Evolutionary conservation across 768 basidiomycete species (phyloP).

Genomic region (Boletus insuetus): DNA sequence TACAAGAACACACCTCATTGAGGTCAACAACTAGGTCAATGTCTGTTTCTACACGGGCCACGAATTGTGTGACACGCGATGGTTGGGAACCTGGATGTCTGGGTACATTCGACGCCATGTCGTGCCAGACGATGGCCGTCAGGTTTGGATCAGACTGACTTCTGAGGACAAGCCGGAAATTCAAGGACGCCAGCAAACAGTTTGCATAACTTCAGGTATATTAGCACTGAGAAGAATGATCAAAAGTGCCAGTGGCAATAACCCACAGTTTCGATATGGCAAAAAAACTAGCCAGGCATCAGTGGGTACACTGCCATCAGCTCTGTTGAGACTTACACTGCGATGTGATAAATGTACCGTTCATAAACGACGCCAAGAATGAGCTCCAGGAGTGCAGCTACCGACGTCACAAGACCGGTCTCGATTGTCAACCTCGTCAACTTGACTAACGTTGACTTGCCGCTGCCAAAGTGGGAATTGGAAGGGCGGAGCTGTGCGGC

Average conservation of each 20-base stretch:
- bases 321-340: conserved; percentile 13
- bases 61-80: neutral
- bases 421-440: conserved; percentile 23
- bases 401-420: conserved; percentile 22
- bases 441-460: neutral
- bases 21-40: neutral
- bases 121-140: neutral
- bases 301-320: neutral
- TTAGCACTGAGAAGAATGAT: neutral
- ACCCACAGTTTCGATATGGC: conserved; percentile 15
- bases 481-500: conserved; percentile 12
- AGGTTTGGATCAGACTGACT: neutral
- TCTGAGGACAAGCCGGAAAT: conserved; percentile 5
- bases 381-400: conserved; percentile 18
- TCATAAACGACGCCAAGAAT: conserved; percentile 7
- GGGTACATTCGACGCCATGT: neutral
- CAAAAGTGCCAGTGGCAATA: neutral
- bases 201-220: conserved; percentile 13
- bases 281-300: conserved; percentile 7
- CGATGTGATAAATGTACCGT: conserved; percentile 5
- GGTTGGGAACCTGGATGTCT: neutral
- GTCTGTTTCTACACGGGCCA: neutral
- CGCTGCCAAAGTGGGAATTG: neutral
- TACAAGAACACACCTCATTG: neutral
- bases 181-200: conserved; percentile 10